phyloP scores from a whole-genome alignment of 805 yeast species.

The Saccharomycopsis babjevae region DNA sequence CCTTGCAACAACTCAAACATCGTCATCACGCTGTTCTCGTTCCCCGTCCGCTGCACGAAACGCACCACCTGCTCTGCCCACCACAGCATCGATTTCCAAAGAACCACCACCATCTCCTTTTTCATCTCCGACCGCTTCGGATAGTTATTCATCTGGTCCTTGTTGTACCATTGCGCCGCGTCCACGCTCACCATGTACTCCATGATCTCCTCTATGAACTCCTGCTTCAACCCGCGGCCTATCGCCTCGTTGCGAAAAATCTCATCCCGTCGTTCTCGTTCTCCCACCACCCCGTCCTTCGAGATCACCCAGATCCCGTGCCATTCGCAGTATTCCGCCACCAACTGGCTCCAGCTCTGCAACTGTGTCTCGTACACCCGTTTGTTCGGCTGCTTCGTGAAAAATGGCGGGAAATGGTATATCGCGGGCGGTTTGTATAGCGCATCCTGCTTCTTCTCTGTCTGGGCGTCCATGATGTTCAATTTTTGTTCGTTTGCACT shows the following conservation, averaged over 20 bases:
- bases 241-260: slow-evolving; percentile 45
- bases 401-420: slow-evolving; percentile 81
- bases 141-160: slow-evolving; percentile 28
- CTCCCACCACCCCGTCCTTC: slow-evolving; percentile 26
- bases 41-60: slow-evolving; percentile 74
- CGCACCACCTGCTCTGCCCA: slow-evolving; percentile 57
- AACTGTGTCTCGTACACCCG: slow-evolving; percentile 70
- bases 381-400: slow-evolving; percentile 79
- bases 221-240: slow-evolving; percentile 43
- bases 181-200: slow-evolving; percentile 43
- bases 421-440: slow-evolving; percentile 37
- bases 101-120: slow-evolving; percentile 46
- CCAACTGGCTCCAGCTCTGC: slow-evolving; percentile 62
- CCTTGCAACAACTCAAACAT: slow-evolving; percentile 68
- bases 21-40: slow-evolving; percentile 65
- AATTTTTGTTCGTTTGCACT: too few species aligned
- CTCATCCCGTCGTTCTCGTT: slow-evolving; percentile 21
- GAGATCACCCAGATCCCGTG: slow-evolving; percentile 47
- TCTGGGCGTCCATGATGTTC: too few species aligned
- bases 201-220: slow-evolving; percentile 47
- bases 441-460: not conserved
- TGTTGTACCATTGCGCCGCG: slow-evolving; percentile 36
- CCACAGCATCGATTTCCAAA: slow-evolving; percentile 60
- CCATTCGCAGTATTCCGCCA: slow-evolving; percentile 50
- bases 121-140: slow-evolving; percentile 43